Percentiles rank a stretch among this genome's conserved stretches.
phyloP scores from a whole-genome alignment of 495 filamentous ascomycete species.

The Daldinia concentrica region DNA sequence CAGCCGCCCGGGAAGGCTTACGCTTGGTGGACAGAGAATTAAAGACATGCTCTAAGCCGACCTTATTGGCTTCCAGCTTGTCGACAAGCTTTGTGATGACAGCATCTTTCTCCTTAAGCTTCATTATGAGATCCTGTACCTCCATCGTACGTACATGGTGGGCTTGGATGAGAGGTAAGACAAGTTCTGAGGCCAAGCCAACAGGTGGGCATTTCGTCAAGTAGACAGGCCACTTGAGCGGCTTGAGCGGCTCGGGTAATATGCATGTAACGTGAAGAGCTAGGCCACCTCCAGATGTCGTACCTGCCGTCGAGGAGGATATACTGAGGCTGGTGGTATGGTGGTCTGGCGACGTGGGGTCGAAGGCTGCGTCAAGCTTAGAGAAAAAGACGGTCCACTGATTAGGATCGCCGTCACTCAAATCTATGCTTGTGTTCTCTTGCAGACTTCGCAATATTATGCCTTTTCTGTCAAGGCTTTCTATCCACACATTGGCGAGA shows the following conservation, averaged over 20 bases:
- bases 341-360: constrained; percentile 50
- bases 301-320: constrained; percentile 30
- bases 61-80: constrained; percentile 74
- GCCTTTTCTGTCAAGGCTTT: constrained; percentile 67
- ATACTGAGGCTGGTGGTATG: constrained; percentile 51
- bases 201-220: constrained; percentile 65
- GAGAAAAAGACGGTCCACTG: constrained; percentile 77
- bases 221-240: constrained; percentile 74
- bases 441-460: constrained; percentile 74
- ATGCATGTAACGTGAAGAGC: constrained; percentile 66
- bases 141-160: constrained; percentile 61
- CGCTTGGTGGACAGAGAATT: constrained; percentile 67
- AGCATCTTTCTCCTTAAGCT: constrained; percentile 79
- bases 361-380: constrained; percentile 73
- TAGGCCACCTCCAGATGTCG: constrained; percentile 52
- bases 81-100: constrained; percentile 79
- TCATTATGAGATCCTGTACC: constrained; percentile 63
- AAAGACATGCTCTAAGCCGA: constrained; percentile 75
- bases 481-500: constrained; percentile 84
- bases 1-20: constrained; percentile 54
- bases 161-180: constrained; percentile 73
- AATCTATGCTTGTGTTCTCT: constrained; percentile 82
- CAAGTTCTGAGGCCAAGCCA: constrained; percentile 66
- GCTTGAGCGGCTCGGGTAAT: constrained; percentile 72
- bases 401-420: constrained; percentile 71